phyloP scores from a whole-genome alignment of 1,284 basidiomycete species.

The Ceratobasidium sp. region DNA sequence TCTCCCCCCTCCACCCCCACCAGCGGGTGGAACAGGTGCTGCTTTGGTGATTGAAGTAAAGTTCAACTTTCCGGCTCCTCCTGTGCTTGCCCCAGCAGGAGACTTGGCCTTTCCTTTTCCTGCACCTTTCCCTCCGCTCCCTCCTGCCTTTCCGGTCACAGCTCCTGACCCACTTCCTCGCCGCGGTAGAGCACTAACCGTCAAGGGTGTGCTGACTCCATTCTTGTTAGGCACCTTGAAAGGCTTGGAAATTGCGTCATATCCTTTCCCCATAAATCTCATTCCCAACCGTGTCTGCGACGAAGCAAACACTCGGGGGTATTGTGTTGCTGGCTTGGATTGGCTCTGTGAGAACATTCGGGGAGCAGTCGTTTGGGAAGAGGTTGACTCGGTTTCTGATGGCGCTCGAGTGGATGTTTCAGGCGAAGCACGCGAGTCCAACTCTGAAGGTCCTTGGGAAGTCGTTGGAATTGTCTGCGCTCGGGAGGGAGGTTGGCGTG shows the following conservation, averaged over 20 bases:
- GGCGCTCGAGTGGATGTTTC: background rate
- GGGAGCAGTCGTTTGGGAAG: background rate
- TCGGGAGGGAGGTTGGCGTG: background rate
- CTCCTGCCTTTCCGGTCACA: background rate
- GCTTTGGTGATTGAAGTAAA: background rate
- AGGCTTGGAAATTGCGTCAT: background rate
- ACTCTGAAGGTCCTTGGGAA: too few relatives aligned
- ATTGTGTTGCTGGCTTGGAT: background rate
- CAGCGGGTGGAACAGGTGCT: background rate
- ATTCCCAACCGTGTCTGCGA: conserved; percentile 30
- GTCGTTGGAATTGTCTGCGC: background rate
- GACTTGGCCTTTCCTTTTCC: background rate
- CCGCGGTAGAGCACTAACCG: background rate
- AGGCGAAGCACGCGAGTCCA: background rate
- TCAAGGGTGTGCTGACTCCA: background rate
- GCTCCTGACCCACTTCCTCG: background rate
- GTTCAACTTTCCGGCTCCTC: background rate
- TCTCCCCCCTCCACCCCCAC: conserved; percentile 1
- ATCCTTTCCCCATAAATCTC: conserved; percentile 3
- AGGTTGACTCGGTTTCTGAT: background rate
- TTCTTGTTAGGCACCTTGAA: conserved; percentile 19
- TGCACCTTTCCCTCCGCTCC: background rate
- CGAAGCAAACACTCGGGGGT: conserved; percentile 7
- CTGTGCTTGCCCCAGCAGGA: background rate
- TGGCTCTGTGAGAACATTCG: background rate